Evolutionary conservation across 768 basidiomycete genomes (phyloP), one percentile per base, ranked within the genome.

Genomic region (Mycena amicta): DNA sequence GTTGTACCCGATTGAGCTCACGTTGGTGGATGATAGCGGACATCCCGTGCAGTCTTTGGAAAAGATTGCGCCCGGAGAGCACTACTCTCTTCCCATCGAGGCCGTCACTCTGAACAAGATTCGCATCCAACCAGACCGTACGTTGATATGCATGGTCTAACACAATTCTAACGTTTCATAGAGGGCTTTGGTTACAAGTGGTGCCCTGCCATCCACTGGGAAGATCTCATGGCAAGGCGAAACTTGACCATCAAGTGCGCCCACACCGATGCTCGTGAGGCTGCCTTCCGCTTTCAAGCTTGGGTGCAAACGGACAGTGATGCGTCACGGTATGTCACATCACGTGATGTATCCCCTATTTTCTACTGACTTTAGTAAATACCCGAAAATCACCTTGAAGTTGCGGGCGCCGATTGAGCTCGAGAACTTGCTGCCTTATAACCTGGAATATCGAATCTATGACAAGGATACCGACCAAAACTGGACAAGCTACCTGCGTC

Each of bases 141-240:
- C 75, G 92, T 73, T 27, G 4, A 15, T 37, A 37, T 22, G 12
- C 1, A 13, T n/a, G n/a, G n/a, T n/a, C n/a, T n/a, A n/a, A n/a
- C n/a, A n/a, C 40, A 33, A 45, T 66, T 23, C 64, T 20, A 30
- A 50, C 8, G 47, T 25, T 37, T 47, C 49, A 22, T 66, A 97
- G 95, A 93, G 72, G 97, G 97, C 16, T 98, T 98, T 68, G 95
- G 95, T 20, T 98, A 97, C 74, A 89, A 86, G 67, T 98, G 95
- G 95, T 95, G 91, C 46, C 74, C 83, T 43, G 84, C 94, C 3
- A 83, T 95, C 39, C 86, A 91, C 52, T 95, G 94, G 84, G 93
- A 97, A 65, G 95, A 97, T 63, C 77, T 99, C 1, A 75, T 95
- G 23, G 73, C 82, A 2, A 83, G 78, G 61, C 85, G 77, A 67